Evolutionary conservation across 2,329 filamentous ascomycete genomes (phyloP), one percentile per base, ranked within the genome.

Genomic region (Aspergillus phoenicis): DNA sequence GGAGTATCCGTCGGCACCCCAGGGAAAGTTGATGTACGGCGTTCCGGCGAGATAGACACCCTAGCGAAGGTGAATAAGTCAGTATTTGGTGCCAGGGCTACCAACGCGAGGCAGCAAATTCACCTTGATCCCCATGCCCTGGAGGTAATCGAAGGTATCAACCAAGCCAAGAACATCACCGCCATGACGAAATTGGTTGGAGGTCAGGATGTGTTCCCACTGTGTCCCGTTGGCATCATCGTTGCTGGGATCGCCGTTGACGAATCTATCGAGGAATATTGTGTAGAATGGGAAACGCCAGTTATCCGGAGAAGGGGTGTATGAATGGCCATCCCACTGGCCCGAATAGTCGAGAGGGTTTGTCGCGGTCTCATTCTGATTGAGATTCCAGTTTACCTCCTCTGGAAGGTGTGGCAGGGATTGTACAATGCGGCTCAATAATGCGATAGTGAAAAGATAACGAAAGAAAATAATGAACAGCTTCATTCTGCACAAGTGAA

Each of bases 261-360:
- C 85, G 66, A 84, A 88, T 62, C 85, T 77, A 70, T 89, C 86
- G 11, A 87, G 73, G 69, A 87, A 87, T 49, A 89, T 75, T 5
- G 84, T 87, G 71, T 89, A 89, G 68, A 87, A 84, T 0, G 87
- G 87, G 62, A 89, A 82, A 22, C 87, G 80, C 86, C 87, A 89
- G 66, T 86, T 88, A 0, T 75, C 69, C 1, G 86, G 86, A 17
- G 85, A 88, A 0, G 77, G 74, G 15, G 74, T 69, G 65, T 84
- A 87, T 8, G 52, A 33, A 36, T 85, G 83, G 64, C 80, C 75
- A 17, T 75, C 75, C 82, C 84, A 82, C 74, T 80, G 73, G 59
- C 85, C 83, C 71, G 75, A 83, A 70, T 88, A 89, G 52, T 89
- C 80, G 30, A 83, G 73, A 2, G 85, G 84, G 57, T 81, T 71